Base-by-base conservation (phyloP, 73 alveolate species). In the Halteria grandinella region DNA sequence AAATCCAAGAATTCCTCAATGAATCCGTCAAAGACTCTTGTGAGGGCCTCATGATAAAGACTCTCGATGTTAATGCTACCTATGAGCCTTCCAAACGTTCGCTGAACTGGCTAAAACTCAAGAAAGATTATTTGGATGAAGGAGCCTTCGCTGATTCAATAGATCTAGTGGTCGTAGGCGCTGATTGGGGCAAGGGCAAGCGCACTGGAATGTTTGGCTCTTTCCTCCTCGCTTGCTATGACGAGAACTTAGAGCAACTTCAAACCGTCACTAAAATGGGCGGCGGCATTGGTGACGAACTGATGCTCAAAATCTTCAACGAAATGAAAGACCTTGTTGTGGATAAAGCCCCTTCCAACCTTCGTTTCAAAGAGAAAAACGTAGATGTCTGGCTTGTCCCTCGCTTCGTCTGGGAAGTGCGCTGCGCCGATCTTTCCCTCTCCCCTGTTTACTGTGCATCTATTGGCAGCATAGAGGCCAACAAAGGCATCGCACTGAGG, bases 31-130 rank as follows among this genome's bases (percentile, higher is more conserved):
- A 88, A 54, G 90, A 91, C 18, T 97, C 97, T 0, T 96, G 99
- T 74, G 99, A 96, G 69, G 99, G 99, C 0, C 90, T 98, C 76
- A 98, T 98, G 97, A 93, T 98, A 39, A 98, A 98, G 85, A 97
- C 99, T 20, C 92, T 98, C 41, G 97, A 91, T 11, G 91, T 76
- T 29, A 93, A 96, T 69, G 94, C 99, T 18, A 92, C 96, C 48
- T 98, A 98, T 75, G 99, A 97, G 93, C 99, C 99, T 0, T 97
- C 99, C 5, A 97, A 97, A 81, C 87, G 99, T 54, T 96, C 99
- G 28, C 93, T 98, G 55, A 97, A 97, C 71, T 98, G 99, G 99
- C 92, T 98, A 37, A 98, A 98, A 86, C 91, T 98, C 58, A 98
- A 98, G 89, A 98, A 98, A 86, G 99, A 97, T 82, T 95, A 93